Percentiles rank a stretch among this genome's conserved stretches.
phyloP scores from a whole-genome alignment of 192 early-diverging fungal genomes.

The Entomortierella parvispora region DNA sequence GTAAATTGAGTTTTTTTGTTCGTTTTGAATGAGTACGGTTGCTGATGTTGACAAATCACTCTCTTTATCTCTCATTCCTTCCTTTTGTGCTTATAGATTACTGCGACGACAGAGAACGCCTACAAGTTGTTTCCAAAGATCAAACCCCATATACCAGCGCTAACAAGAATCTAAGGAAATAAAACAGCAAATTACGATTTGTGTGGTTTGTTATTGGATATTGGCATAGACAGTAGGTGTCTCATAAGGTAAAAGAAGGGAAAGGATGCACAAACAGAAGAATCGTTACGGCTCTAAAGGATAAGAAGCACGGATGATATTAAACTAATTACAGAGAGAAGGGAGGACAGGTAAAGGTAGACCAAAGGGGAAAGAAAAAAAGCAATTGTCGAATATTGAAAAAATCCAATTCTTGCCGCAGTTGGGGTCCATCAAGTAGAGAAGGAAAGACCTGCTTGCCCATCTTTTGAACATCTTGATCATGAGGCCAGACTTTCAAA shows the following conservation, averaged over 20 bases:
- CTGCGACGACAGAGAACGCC: constrained; percentile 50
- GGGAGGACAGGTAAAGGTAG: background rate
- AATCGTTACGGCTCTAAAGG: no score
- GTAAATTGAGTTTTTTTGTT: no score
- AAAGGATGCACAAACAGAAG: background rate
- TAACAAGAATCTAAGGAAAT: constrained; percentile 15
- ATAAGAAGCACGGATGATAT: background rate
- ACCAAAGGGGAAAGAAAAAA: background rate
- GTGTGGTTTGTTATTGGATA: background rate
- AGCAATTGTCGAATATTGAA: background rate
- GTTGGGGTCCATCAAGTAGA: no score
- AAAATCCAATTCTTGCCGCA: no score
- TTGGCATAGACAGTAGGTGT: background rate
- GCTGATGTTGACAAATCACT: background rate
- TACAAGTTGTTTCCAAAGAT: constrained; percentile 52
- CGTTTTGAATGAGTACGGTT: background rate
- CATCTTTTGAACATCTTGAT: background rate
- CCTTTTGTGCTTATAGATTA: constrained; percentile 26
- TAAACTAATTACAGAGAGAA: background rate
- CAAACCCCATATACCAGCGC: constrained; percentile 29
- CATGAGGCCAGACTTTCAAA: background rate
- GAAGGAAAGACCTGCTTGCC: no score
- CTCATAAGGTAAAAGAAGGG: background rate
- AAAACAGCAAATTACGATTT: background rate
- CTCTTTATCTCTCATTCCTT: background rate